Percentiles rank a stretch among this genome's conserved stretches.
These are phyloP conservation scores for Achaetomiella virescens DNA, from an alignment of 495 filamentous ascomycete genomes.

Conservation along the genomic window DNA sequence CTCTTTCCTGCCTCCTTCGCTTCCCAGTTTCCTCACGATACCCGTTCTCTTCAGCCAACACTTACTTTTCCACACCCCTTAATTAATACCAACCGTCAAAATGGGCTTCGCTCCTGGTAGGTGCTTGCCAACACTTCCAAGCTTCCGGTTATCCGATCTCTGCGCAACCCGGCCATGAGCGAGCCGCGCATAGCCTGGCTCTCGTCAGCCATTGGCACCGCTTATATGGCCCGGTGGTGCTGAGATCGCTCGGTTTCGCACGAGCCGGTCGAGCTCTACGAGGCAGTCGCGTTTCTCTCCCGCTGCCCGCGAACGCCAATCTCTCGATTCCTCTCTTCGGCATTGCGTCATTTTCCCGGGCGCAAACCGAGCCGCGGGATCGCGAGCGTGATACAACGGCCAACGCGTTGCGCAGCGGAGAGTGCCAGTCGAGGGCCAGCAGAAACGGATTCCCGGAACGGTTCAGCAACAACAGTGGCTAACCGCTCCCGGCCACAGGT, in stretches of 20 bases:
- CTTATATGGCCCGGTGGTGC: neutral
- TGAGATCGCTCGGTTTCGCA: neutral
- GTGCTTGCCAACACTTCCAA: constrained; percentile 16
- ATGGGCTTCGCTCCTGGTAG: constrained; percentile 41
- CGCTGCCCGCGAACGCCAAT: neutral
- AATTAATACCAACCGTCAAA: constrained; percentile 28
- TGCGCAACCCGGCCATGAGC: neutral
- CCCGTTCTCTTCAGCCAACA: constrained; percentile 3
- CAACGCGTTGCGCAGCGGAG: constrained; percentile 1
- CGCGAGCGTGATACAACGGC: neutral
- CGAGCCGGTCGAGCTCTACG: neutral
- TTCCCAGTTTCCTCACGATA: constrained; percentile 7
- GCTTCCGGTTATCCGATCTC: constrained; percentile 1
- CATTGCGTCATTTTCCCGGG: constrained; percentile 36
- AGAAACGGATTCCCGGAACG: neutral
- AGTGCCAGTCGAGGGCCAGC: neutral
- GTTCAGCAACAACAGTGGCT: constrained; percentile 22
- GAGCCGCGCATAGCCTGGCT: neutral
- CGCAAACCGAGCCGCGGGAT: constrained; percentile 7
- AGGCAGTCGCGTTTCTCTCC: neutral
- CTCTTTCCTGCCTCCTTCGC: constrained; percentile 9
- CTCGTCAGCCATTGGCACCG: constrained; percentile 15
- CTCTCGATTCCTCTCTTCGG: neutral
- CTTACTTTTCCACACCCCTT: neutral
- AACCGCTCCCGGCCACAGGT: constrained; percentile 53